phyloP scores from a whole-genome alignment of 139 green algal genomes.

The Chlamydomonas sp. region DNA sequence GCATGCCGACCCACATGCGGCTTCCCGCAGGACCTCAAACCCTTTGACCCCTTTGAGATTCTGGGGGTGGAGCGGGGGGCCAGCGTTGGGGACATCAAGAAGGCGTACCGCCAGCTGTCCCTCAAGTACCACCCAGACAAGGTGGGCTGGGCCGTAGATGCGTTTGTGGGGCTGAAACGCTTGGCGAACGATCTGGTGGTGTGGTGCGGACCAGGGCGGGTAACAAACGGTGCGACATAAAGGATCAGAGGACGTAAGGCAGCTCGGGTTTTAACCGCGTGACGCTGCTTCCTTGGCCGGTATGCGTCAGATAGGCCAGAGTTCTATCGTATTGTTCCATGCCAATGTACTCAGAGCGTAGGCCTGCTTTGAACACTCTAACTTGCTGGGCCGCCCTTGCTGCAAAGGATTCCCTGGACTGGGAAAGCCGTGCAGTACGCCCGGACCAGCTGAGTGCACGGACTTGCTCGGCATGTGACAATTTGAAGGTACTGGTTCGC shows the following conservation, averaged over 20 bases:
- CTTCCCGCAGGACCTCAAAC: constrained; percentile 52
- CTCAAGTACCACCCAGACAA: constrained; percentile 93
- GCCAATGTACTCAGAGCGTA: no score
- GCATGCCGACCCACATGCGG: neutral
- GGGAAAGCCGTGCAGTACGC: neutral
- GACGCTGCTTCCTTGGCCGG: neutral
- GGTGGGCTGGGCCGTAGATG: constrained; percentile 23
- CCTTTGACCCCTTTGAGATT: constrained; percentile 95
- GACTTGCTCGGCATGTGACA: neutral
- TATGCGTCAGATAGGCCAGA: no score
- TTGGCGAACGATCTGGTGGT: neutral
- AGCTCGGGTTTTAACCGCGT: neutral
- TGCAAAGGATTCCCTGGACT: no score
- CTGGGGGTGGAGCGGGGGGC: constrained; percentile 70
- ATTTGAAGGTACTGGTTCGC: neutral
- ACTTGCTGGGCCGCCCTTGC: no score
- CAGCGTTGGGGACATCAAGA: constrained; percentile 81
- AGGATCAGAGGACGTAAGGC: neutral
- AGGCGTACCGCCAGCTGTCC: constrained; percentile 83
- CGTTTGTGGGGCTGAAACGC: neutral
- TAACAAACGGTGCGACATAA: neutral
- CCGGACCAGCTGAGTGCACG: neutral
- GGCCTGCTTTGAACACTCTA: no score
- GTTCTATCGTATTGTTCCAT: no score
- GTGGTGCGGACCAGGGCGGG: neutral